Evolutionary conservation across 441 rosid species (phyloP).

Genomic region (Hura crepitans): DNA sequence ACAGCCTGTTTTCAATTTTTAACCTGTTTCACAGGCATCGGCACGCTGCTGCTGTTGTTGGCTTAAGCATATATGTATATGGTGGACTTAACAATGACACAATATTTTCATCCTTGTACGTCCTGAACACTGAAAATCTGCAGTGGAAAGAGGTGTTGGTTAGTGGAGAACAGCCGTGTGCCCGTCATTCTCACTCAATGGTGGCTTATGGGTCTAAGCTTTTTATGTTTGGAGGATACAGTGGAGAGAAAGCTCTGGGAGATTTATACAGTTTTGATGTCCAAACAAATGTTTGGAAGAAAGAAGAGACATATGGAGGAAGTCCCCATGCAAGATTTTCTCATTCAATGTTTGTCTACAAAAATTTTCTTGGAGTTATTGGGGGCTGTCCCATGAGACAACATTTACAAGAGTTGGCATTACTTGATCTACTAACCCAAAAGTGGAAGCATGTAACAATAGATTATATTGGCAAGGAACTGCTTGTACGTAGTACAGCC

Average conservation of each 20-base stretch:
- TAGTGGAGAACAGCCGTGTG: conserved; percentile 62
- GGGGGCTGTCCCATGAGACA: conserved; percentile 92
- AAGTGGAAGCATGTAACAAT: conserved; percentile 66
- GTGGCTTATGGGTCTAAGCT: conserved; percentile 55
- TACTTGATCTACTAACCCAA: conserved; percentile 52
- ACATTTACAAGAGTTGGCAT: conserved; percentile 64
- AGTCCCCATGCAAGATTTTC: conserved; percentile 84
- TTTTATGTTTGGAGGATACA: conserved; percentile 78
- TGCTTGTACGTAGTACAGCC: conserved; percentile 73
- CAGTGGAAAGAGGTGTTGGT: conserved; percentile 60
- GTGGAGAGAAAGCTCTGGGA: conserved; percentile 69
- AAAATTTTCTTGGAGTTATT: conserved; percentile 59
- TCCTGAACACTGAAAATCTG: conserved; percentile 48
- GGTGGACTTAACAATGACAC: conserved; percentile 69
- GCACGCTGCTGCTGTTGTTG: conserved; percentile 76
- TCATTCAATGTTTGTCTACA: conserved; percentile 76
- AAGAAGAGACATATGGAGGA: conserved; percentile 63
- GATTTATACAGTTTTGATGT: conserved; percentile 80
- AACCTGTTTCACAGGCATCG: conserved; percentile 57
- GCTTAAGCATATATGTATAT: conserved; percentile 62
- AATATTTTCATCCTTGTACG: conserved; percentile 53
- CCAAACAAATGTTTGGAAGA: conserved; percentile 52
- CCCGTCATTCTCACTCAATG: conserved; percentile 90
- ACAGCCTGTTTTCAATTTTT: conserved; percentile 6
- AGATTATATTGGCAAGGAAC: conserved; percentile 53